These are phyloP conservation scores for Neurospora crassa DNA, from an alignment of 2,329 filamentous ascomycete genomes.

Conservation along the genomic window DNA sequence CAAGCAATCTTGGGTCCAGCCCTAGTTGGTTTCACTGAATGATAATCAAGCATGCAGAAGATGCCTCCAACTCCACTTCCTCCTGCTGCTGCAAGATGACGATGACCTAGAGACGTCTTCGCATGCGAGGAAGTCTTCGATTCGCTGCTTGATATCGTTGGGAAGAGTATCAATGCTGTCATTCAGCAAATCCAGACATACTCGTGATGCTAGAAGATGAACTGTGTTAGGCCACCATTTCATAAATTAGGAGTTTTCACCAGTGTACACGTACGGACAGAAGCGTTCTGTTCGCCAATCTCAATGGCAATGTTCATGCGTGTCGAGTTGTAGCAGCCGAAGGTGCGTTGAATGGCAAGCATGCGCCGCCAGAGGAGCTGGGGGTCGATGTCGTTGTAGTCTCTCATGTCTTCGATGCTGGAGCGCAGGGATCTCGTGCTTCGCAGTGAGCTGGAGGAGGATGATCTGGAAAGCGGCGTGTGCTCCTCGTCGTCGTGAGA, in stretches of 20 bases:
- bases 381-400: conserved; percentile 21
- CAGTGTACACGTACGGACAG: conserved; percentile 25
- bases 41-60: not conserved
- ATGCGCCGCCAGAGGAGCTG: conserved; percentile 32
- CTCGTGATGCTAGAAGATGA: conserved; percentile 18
- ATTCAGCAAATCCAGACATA: conserved; percentile 24
- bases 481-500: not conserved
- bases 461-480: not conserved
- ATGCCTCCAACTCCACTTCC: not conserved
- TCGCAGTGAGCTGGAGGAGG: conserved; percentile 2
- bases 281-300: conserved; percentile 23
- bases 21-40: not conserved
- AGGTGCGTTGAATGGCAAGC: conserved; percentile 31
- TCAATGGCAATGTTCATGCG: conserved; percentile 33
- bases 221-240: not conserved
- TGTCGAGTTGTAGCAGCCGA: conserved; percentile 35
- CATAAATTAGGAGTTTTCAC: no score
- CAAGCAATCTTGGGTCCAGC: not conserved
- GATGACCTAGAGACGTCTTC: not conserved
- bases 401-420: not conserved
- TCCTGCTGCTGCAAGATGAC: not conserved
- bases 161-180: conserved; percentile 21
- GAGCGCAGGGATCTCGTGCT: not conserved
- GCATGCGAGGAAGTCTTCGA: conserved; percentile 15
- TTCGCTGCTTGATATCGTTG: conserved; percentile 17